Base-by-base conservation (phyloP, 2,329 filamentous ascomycete genomes). In the Calonectria leucothoes region DNA sequence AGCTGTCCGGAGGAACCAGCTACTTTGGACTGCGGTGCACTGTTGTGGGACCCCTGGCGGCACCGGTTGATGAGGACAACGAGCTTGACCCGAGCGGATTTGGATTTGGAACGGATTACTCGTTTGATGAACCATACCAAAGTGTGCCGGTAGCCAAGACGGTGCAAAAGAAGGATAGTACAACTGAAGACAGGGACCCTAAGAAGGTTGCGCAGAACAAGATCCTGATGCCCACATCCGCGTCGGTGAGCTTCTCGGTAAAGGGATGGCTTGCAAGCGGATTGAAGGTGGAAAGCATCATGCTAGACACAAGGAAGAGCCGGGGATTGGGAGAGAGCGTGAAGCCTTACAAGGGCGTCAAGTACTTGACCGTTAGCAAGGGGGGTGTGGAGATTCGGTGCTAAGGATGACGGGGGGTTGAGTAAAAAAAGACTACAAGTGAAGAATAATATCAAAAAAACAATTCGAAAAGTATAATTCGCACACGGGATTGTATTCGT, bases 291-390 rank as follows among this genome's bases (percentile, higher is more conserved):
- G 92, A 93, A 77, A 92, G 91, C 83, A 90, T 95, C 81, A 81
- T 92, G 81, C 83, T 95, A 78, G 89, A 95, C 82, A 88, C 91
- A n/a, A 93, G 94, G 83, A 95, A 93, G 86, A 98, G 95, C 84
- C 91, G 93, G 71, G 97, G 97, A 0, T 81, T 99, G 57, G 95
- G 95, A 0, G 95, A 98, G 77, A 92, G 94, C 3, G 92, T 98
- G 48, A 97, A 95, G 85, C 97, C 97, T 29, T 98, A 98, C 85
- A 99, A 98, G 86, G 97, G 97, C 1, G 97, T 99, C 77, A 99
- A 99, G 86, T 99, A 99, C 84, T 83, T 99, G 79, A 98, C 96
- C 20, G 87, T 93, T 63, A 93, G 91, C 80, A 91, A 91, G 75
- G 89, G 89, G 17, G 92, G 91, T 27, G 87, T 93, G 51, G 92